These are phyloP conservation scores for Tetrastigma voinierianum DNA, from an alignment of 164 flowering plant genomes.

Conservation along the genomic window DNA sequence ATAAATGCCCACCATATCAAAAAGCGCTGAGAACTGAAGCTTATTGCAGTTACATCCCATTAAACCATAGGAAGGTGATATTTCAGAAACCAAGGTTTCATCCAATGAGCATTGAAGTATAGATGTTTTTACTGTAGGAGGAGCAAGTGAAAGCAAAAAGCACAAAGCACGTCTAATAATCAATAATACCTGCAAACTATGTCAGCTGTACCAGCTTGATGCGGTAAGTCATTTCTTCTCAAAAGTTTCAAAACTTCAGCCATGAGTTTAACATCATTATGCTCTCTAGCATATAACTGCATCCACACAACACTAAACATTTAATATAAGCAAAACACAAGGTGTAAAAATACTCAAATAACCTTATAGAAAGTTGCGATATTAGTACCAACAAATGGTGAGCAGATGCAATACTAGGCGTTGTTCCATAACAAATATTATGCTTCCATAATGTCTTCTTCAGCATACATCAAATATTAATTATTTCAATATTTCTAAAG, in stretches of 20 bases:
- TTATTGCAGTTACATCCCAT: too few relatives aligned
- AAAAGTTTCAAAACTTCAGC: constrained; percentile 65
- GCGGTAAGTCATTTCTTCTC: constrained; percentile 63
- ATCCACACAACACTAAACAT: constrained; percentile 16
- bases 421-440: constrained; percentile 77
- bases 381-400: constrained; percentile 69
- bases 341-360: background rate
- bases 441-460: constrained; percentile 73
- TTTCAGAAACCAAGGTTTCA: too few relatives aligned
- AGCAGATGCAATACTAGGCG: constrained; percentile 72
- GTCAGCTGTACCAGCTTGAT: constrained; percentile 94
- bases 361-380: background rate
- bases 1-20: too few relatives aligned
- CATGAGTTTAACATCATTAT: constrained; percentile 70
- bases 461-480: constrained; percentile 6
- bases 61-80: too few relatives aligned
- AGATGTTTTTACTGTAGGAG: background rate
- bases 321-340: background rate
- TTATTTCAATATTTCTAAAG: background rate
- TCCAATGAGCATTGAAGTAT: too few relatives aligned
- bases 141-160: background rate
- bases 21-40: too few relatives aligned
- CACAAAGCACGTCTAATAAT: background rate
- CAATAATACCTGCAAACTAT: constrained; percentile 75
- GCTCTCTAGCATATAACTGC: constrained; percentile 76